These are phyloP conservation scores for Saksenaea oblongispora DNA, from an alignment of 371 early-diverging fungal species.

Conservation along the genomic window DNA sequence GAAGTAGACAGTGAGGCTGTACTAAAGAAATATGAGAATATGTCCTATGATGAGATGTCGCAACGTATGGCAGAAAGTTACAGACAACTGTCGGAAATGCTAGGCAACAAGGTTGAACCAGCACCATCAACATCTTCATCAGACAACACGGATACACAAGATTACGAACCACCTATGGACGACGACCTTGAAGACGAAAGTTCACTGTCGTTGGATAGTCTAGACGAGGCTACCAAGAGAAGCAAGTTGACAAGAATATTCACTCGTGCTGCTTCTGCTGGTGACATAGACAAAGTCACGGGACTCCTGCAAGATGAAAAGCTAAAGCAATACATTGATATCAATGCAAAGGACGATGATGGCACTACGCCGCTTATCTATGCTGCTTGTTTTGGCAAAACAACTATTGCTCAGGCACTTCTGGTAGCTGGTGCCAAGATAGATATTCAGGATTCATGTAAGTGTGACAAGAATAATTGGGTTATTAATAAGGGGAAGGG, in stretches of 20 bases:
- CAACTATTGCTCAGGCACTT: slow-evolving; percentile 65
- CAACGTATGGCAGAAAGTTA: slow-evolving; percentile 44
- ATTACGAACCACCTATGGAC: slow-evolving; percentile 15
- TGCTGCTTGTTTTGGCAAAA: slow-evolving; percentile 87
- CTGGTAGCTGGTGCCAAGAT: slow-evolving; percentile 76
- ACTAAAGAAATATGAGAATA: slow-evolving; percentile 44
- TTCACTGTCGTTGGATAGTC: slow-evolving; percentile 12
- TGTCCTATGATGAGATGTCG: slow-evolving; percentile 46
- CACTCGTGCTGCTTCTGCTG: slow-evolving; percentile 73
- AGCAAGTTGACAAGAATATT: slow-evolving; percentile 50
- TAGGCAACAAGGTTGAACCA: slow-evolving; percentile 32
- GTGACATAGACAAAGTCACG: slow-evolving; percentile 91
- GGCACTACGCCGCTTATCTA: slow-evolving; percentile 85
- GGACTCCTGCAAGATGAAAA: slow-evolving; percentile 55
- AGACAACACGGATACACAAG: slow-evolving; percentile 13
- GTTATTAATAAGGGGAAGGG: slow-evolving; percentile 4
- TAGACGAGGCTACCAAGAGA: slow-evolving; percentile 46
- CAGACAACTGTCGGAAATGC: slow-evolving; percentile 35
- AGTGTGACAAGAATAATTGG: slow-evolving; percentile 23
- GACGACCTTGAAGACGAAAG: slow-evolving; percentile 11
- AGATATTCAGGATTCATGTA: slow-evolving; percentile 78
- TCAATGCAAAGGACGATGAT: slow-evolving; percentile 81
- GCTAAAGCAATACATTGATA: slow-evolving; percentile 65
- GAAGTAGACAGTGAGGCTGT: slow-evolving; percentile 5
- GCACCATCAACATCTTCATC: slow-evolving; percentile 18